Evolutionary conservation across 441 rosid species (phyloP), one percentile per base, ranked within the genome.

Genomic region (Biscutella laevigata): DNA sequence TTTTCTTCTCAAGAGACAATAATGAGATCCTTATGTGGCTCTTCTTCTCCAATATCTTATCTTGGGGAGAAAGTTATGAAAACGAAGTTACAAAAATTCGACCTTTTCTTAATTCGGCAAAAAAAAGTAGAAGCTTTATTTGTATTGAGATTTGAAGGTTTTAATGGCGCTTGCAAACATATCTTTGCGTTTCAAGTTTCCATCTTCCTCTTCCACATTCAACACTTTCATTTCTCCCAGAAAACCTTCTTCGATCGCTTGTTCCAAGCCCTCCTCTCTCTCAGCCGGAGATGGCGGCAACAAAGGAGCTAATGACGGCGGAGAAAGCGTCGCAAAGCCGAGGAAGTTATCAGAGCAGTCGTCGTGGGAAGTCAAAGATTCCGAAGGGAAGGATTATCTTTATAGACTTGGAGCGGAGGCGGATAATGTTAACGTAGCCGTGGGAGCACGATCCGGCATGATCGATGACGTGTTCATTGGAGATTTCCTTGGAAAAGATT

Each of bases 281-380:
- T n/a, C n/a, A n/a, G n/a, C n/a, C n/a, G n/a, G n/a, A n/a, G 64
- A 43, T 26, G 49, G 36, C 5, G 47, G 38, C 33, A 57, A 39
- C 12, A 58, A 42, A 15, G 53, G 13, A 32, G 71, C 11, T 32
- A 35, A 15, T 28, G 71, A 62, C 28, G 29, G 57, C 42, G 48
- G 37, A n/a, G n/a, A n/a, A n/a, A n/a, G n/a, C n/a, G n/a, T n/a
- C 46, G 39, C 43, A 1, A 17, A 27, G 58, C 53, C 62, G 22
- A 58, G 47, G 71, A 77, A 64, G 62, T 28, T 91, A 5, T 91
- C 96, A 3, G 68, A 88, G 71, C 94, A 88, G 16, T 91, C 96
- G 1, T 88, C 98, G 0, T 91, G 91, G 96, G 94, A 91, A 62
- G 70, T 85, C 5, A 83, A 83, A 69, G 94, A 91, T 50, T 59